phyloP scores from a whole-genome alignment of 2,329 filamentous ascomycete species.

The Aspergillus melleus region DNA sequence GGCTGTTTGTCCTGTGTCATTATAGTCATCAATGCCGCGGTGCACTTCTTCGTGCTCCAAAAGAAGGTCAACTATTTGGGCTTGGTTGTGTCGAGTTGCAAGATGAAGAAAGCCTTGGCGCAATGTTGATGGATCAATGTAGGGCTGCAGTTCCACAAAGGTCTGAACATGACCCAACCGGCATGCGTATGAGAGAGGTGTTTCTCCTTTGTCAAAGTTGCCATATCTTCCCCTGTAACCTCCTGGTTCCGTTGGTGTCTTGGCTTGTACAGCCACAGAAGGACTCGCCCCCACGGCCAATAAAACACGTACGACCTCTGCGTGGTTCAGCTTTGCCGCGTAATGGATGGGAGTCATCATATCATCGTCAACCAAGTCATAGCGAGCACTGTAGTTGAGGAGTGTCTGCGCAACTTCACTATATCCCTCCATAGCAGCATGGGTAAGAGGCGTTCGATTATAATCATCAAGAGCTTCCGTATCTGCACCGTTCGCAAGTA shows the following conservation, averaged over 20 bases:
- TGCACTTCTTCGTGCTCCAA: neutral
- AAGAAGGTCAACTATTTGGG: neutral
- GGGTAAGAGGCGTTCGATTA: neutral
- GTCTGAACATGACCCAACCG: neutral
- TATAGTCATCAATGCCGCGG: neutral
- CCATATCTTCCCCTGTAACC: neutral
- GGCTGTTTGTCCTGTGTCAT: neutral
- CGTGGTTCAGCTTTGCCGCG: conserved; percentile 2
- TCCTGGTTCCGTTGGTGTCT: too few species aligned
- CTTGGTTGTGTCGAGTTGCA: neutral
- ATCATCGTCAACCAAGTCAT: neutral
- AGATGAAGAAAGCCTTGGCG: neutral
- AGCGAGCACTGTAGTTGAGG: neutral
- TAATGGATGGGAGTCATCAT: conserved; percentile 3
- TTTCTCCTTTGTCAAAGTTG: neutral
- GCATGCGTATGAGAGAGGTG: neutral
- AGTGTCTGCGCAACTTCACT: neutral
- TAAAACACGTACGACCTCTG: conserved; percentile 1
- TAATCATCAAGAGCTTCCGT: neutral
- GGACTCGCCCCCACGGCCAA: neutral
- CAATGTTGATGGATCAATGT: neutral
- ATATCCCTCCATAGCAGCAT: conserved; percentile 3
- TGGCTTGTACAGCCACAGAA: neutral
- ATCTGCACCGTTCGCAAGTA: neutral
- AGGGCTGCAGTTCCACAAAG: neutral